A percentile compares a stretch with the other conserved stretches of the same genome.
Evolutionary conservation across 768 basidiomycete species (phyloP).

Genomic region (Serpula lacrymans): DNA sequence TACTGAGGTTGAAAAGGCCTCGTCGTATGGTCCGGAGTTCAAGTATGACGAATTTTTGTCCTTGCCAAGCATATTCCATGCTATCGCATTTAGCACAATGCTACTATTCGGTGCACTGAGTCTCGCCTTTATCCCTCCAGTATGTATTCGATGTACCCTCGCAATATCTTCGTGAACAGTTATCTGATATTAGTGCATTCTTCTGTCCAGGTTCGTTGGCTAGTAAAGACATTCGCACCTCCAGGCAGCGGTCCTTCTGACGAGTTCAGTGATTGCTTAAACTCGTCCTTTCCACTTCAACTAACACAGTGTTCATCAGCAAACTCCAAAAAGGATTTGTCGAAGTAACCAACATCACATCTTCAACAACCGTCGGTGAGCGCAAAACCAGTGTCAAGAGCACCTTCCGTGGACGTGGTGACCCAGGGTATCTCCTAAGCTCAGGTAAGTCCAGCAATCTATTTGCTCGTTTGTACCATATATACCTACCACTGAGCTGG

Average conservation of each 20-base stretch:
- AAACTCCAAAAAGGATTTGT: conserved; percentile 57
- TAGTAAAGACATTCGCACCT: conserved; percentile 45
- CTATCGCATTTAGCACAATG: conserved; percentile 38
- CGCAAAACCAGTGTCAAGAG: conserved; percentile 52
- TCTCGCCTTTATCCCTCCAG: conserved; percentile 32
- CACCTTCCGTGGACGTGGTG: conserved; percentile 62
- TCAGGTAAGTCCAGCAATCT: conserved; percentile 37
- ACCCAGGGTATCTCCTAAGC: conserved; percentile 70
- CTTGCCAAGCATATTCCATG: conserved; percentile 36
- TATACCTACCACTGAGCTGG: too few relatives aligned
- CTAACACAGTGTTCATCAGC: conserved; percentile 29
- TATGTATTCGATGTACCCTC: conserved; percentile 26
- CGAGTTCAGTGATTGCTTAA: conserved; percentile 47
- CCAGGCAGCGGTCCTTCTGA: conserved; percentile 64
- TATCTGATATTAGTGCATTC: background rate
- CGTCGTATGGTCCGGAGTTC: conserved; percentile 67
- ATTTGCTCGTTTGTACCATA: conserved; percentile 4
- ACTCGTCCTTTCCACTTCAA: conserved; percentile 20
- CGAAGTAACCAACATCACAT: conserved; percentile 67
- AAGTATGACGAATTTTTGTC: conserved; percentile 70
- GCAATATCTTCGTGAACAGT: background rate
- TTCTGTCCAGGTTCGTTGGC: conserved; percentile 47
- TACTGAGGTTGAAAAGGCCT: conserved; percentile 13
- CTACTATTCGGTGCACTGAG: conserved; percentile 15
- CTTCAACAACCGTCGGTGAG: conserved; percentile 44